A percentile compares a stretch with the other conserved stretches of the same genome.
Evolutionary conservation across 2,329 filamentous ascomycete species (phyloP).

Genomic region (Aspergillus persii): DNA sequence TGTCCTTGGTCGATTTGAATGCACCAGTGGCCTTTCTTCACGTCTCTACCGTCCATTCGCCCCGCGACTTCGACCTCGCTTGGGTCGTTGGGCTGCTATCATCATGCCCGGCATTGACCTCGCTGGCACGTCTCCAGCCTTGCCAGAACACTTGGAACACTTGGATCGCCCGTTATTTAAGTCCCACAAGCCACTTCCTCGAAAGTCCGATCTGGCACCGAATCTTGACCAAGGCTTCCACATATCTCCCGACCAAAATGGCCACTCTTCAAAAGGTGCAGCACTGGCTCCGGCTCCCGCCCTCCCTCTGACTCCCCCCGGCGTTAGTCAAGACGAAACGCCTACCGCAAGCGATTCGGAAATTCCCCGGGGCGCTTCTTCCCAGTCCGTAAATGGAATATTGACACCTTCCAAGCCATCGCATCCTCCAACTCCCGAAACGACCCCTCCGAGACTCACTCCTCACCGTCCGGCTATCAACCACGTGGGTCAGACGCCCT

Average conservation of each 20-base stretch:
- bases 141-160: conserved; percentile 21
- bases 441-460: conserved; percentile 63
- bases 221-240: conserved; percentile 21
- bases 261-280: conserved; percentile 20
- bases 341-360: conserved; percentile 18
- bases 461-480: conserved; percentile 40
- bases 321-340: conserved; percentile 24
- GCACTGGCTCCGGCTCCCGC: conserved; percentile 26
- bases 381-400: conserved; percentile 22
- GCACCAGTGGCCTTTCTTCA: neutral
- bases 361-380: conserved; percentile 22
- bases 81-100: conserved; percentile 15
- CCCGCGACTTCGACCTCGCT: conserved; percentile 5
- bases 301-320: conserved; percentile 41
- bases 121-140: conserved; percentile 27
- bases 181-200: conserved; percentile 42
- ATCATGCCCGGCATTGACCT: conserved; percentile 33
- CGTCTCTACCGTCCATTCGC: neutral
- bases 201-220: conserved; percentile 30
- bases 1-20: neutral
- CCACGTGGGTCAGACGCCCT: conserved; percentile 56
- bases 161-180: conserved; percentile 34
- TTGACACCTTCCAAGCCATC: conserved; percentile 63
- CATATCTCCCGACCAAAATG: conserved; percentile 24
- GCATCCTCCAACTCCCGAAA: conserved; percentile 72